Base-by-base conservation (phyloP, 345 rosid genomes). In the Combretum micranthum region DNA sequence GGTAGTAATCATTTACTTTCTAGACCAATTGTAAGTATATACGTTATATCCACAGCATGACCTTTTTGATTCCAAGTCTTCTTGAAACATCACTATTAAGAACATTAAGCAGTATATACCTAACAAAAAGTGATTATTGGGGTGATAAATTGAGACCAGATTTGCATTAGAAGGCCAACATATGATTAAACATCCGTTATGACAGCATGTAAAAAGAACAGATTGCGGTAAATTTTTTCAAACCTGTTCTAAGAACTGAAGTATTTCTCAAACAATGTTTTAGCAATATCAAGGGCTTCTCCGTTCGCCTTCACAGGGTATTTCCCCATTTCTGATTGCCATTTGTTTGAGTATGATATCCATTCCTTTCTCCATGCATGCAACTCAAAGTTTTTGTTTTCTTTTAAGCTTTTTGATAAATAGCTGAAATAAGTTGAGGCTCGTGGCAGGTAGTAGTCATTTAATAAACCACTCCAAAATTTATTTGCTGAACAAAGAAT, bases 391-490 rank as follows among this genome's bases (percentile, higher is more conserved):
- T 64, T 71, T 61, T 67, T 63, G 12, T 83, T 75, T 44, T 73
- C 74, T 73, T 25, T 60, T 71, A 85, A 79, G 75, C 87, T 85
- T 63, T 69, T 71, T 7, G 60, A 55, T 76, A 88, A 54, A 60
- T 63, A 67, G 52, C 32, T 32, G 56, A 88, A 88, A 69, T 81
- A 88, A 51, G 72, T 59, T 13, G 67, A 62, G 37, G 90, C 96
- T 56, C 92, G 70, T 19, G 86, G 93, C 44, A 83, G 75, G 72
- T 81, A 85, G 69, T 88, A 92, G 65, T 75, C 82, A 68, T 73
- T 65, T 49, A 92, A 71, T 56, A 92, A 65, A 15, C 95, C 93
- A 49, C 98, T 88, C 93, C 93, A 92, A 37, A 84, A 88, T 64
- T 92, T 92, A 83, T 92, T 92, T 44, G 84, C 98, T 92, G 65